Base-by-base conservation (phyloP, 352 stramenopile genomes). In the Elongisporangium anandrum region DNA sequence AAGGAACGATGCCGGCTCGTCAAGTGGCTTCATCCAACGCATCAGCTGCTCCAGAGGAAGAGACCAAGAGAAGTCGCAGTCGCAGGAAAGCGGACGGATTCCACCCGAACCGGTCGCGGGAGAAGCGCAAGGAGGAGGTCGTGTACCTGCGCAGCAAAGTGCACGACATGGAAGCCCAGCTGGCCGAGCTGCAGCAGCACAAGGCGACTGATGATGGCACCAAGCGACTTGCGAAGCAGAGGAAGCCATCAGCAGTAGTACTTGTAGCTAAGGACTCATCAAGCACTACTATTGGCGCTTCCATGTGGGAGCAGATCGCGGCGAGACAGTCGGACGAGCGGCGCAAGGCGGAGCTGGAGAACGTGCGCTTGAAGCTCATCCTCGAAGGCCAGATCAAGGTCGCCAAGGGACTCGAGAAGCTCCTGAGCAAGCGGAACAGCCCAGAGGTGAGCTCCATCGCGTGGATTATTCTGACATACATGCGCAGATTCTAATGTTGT, bases 371-470 rank as follows among this genome's bases (percentile, higher is more conserved):
- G 7, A 78, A 78, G 54, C 55, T 68, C 10, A 66, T 84, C 26
- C 62, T 89, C 26, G 77, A 87, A 50, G 77, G 69, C 24, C 79
- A 89, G 51, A 73, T 89, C 64, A 85, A 86, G 66, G 69, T 87
- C 50, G 77, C 70, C 38, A 77, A 70, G 51, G 76, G 68, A 58
- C 70, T 84, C 22, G 69, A 75, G 21, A 81, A 79, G 41, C 24
- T 79, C 19, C 52, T 84, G 29, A 62, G 60, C 4, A 70, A 68
- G 56, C 45, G 50, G 61, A 50, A 68, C n/a, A 63, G 56, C 6
- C 59, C 61, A 29, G 59, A 70, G 57, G 66, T 73, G 1, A 16
- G 34, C 26, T 13, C 26, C 8, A 12, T 16, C 1, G 34, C 34
- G 17, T 17, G 34, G 34, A 9, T 17, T 12, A 17, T 45, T 17